Evolutionary conservation across 257 asterid genomes (phyloP).

Genomic region (Gentiana straminea): DNA sequence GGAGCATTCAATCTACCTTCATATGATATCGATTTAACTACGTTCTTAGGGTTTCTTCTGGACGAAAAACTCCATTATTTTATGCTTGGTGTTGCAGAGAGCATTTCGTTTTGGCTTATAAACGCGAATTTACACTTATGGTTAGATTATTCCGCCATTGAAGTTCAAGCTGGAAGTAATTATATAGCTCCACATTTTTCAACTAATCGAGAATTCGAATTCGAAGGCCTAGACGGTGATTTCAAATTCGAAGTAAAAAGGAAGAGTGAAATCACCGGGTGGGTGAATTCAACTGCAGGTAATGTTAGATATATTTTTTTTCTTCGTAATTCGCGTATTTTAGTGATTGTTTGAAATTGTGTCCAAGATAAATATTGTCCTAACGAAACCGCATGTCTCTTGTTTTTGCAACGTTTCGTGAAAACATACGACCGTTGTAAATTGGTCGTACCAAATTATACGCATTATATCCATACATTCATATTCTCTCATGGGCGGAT

Average conservation of each 20-base stretch:
- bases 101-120: conserved; percentile 66
- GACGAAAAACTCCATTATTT: conserved; percentile 42
- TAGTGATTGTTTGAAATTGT: no score
- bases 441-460: no score
- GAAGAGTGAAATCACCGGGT: conserved; percentile 42
- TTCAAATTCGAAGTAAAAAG: conserved; percentile 42
- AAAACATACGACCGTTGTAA: no score
- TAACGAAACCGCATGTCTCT: no score
- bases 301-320: conserved; percentile 21
- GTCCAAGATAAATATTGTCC: no score
- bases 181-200: conserved; percentile 22
- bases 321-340: no score
- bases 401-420: no score
- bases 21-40: no score
- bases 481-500: no score
- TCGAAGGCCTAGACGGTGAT: conserved; percentile 39
- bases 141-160: conserved; percentile 37
- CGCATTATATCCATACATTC: no score
- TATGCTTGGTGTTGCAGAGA: conserved; percentile 47
- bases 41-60: conserved; percentile 12
- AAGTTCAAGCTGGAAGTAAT: conserved; percentile 43
- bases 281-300: conserved; percentile 74
- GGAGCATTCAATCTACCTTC: no score
- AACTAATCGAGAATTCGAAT: conserved; percentile 24
- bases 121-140: conserved; percentile 79